Base-by-base conservation (phyloP, 306 rosid genomes). In the Albizia julibrissin region DNA sequence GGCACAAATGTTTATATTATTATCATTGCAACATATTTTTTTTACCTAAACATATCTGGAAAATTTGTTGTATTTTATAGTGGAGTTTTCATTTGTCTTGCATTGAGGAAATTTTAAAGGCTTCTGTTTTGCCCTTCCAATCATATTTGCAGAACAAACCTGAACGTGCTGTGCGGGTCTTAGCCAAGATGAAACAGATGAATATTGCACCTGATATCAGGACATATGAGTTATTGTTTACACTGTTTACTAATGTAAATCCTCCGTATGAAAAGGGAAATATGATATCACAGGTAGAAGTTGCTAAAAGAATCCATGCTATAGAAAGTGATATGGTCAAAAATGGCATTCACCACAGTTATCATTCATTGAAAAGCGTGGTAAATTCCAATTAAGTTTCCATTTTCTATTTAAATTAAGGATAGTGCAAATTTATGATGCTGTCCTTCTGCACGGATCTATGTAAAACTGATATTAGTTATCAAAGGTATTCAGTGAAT, bases 201-300 rank as follows among this genome's bases (percentile, higher is more conserved):
- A 84, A 90, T 68, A 49, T 90, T 77, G 27, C 56, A 79, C 98
- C 98, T 81, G 79, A 93, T 90, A 85, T 89, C 78, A 72, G 78
- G 91, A 94, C 97, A 52, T 94, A 86, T 5, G 95, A 86, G 90
- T 88, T 85, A 81, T 79, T 94, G 71, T 93, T 91, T 89, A 90
- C 88, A 40, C 85, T 94, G 88, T 94, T 94, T 87, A 90, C 97
- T 24, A 84, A 74, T 19, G 97, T 94, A 74, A 92, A 93, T 85
- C 87, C 91, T 82, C 97, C 92, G 10, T 94, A 90, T 72, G 97
- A 94, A 89, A 80, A 81, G 77, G 90, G 91, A 27, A 83, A 89
- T 87, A 75, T 76, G 76, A 81, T 84, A 84, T 93, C 97, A 75
- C 97, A 88, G 79, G 88, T 56, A 69, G 91, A 89, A 69, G 86